Evolutionary conservation across 2,329 filamentous ascomycete species (phyloP), one percentile per base, ranked within the genome.

Genomic region (Colletotrichum sp.): DNA sequence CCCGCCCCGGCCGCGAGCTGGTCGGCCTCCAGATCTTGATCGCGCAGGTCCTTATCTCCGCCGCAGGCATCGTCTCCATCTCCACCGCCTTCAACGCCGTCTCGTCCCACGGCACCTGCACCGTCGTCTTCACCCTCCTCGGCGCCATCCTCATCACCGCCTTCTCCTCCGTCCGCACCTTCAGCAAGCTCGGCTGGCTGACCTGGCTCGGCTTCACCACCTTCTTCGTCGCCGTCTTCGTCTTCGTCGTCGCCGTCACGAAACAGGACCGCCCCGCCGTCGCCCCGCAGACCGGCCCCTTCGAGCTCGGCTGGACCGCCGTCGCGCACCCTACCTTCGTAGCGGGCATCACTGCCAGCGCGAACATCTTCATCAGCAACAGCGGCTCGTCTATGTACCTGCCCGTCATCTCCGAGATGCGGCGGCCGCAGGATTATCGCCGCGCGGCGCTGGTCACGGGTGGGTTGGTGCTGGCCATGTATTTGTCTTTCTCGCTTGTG

Each of bases 371-470:
- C 75, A 30, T 60, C 57, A 60, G 57, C 18, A 60, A 60, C 16
- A 60, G 57, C 30, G 57, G 57, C 10, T 60, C 89, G 74, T 89
- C 89, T 79, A 88, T 89, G 85, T 90, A 90, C 79, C 89, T 90
- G 80, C 85, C 88, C 62, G 83, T 90, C 26, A 87, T 90, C 39
- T 89, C 87, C 0, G 89, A 90, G 78, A 90, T 90, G 88, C 26
- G 57, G 0, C 10, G 57, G 57, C 26, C 57, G 18, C 57, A 62
- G 18, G 57, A 62, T 2, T 32, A 62, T 1, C 28, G 57, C 57
- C 28, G 30, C 26, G 57, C 26, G 28, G 57, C 57, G 24, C 30
- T 62, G 3, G 57, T 32, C 0, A 62, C 26, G 2, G 57, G 57
- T 10, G 57, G 8, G 5, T 18, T 62, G 28, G 57, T 62, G 15